Evolutionary conservation across 106 monocot species (phyloP), one percentile per base, ranked within the genome.

Genomic region (Dendrobium officinale): DNA sequence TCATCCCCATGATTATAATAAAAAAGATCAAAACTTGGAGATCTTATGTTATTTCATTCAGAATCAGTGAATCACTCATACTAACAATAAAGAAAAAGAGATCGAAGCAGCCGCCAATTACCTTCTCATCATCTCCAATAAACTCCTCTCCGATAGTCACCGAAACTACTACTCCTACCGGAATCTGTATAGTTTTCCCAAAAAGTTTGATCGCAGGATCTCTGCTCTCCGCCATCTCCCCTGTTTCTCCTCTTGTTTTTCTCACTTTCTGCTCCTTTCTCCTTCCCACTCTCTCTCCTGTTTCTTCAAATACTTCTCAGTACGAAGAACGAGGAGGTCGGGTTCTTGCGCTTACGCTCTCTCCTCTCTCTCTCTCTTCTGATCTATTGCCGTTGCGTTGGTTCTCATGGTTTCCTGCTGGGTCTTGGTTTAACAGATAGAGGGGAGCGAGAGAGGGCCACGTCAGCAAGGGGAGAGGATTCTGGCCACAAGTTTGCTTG

Each of bases 171-270:
- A 41, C 43, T 75, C 20, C 74, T 2, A 19, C 41, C 7, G 73
- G 58, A 22, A 85, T 41, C 26, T 54, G 77, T 49, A 85, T 85
- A 5, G 77, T 85, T 68, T 44, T 78, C 41, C 81, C 85, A 51
- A 85, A 85, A 6, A 85, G 80, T 77, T 81, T 85, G 73, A 85
- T 43, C 49, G 42, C 76, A 24, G 80, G 84, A 13, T 80, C 84
- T 49, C 45, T 79, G 74, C 29, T 54, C 27, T 33, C n/a, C 16
- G 44, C 37, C 80, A 49, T 42, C 41, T 55, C 41, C 44, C 48
- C 75, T 76, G 72, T 72, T 72, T 75, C 73, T 51, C 15, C 51
- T 51, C 51, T 51, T 51, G 13, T 13, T 51, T 51, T 51, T 51
- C 15, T 1, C 2, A 15, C 51, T 51, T 17, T 13, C 15, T 16